Conservation (phyloP, 1,139 yeast genomes). For the Zygosaccharomyces sapae region DNA sequence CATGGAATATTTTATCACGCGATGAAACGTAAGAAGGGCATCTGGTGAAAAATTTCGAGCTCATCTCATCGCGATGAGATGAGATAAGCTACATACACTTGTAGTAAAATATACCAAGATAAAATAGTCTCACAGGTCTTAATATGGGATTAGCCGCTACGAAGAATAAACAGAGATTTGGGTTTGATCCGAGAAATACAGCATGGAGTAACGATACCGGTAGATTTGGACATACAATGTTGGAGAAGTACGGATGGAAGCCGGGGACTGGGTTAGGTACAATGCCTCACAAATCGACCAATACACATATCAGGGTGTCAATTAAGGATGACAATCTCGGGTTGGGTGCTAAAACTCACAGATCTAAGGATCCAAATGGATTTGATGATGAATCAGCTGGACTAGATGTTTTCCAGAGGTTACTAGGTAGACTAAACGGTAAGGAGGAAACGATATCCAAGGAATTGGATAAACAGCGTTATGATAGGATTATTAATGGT, state of each 20-base stretch:
- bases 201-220: constrained; percentile 86
- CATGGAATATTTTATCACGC: background rate
- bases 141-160: constrained; percentile 86
- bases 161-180: constrained; percentile 78
- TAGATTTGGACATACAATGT: constrained; percentile 83
- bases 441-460: constrained; percentile 55
- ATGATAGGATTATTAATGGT: constrained; percentile 65
- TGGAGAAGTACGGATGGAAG: constrained; percentile 82
- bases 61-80: constrained; percentile 10
- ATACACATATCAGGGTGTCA: constrained; percentile 76
- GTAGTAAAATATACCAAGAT: background rate
- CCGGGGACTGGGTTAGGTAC: constrained; percentile 88
- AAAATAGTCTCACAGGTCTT: background rate
- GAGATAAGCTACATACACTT: background rate
- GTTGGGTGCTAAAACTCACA: constrained; percentile 68
- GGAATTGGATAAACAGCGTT: constrained; percentile 63
- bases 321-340: constrained; percentile 82
- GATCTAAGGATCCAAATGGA: constrained; percentile 54
- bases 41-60: constrained; percentile 1
- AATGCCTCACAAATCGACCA: constrained; percentile 54
- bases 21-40: background rate
- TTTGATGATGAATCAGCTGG: constrained; percentile 80
- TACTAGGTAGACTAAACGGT: constrained; percentile 81
- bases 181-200: constrained; percentile 89
- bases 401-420: constrained; percentile 84